Base-by-base conservation (phyloP, 129 eudicot genomes). In the Lonicera japonica region DNA sequence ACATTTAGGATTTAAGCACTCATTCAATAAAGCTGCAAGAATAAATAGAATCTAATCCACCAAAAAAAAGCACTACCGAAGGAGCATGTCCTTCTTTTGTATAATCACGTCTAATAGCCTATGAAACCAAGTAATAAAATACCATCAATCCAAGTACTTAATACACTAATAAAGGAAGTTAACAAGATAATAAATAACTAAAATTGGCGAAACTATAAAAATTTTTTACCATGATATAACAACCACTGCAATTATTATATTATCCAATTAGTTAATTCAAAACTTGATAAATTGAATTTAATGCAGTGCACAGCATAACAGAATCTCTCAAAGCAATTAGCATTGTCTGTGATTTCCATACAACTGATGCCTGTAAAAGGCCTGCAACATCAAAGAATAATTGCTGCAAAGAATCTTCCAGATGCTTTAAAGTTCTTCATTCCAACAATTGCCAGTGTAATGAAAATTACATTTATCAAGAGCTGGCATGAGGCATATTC, bases 21-120 rank as follows among this genome's bases (percentile, higher is more conserved):
- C 81, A 72, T 92, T 78, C 74, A 92, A 79, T 62, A 92, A 51
- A 23, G 96, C 91, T 66, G 99, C 91, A 65, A 92, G 83, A 59
- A 92, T 92, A 96, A n/a, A 92, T 92, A 12, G 96, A 87, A 71
- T 92, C 99, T 61, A 92, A 71, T 63, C 99, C 99, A 59, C 99
- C 99, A 66, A 96, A 92, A 77, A 85, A 92, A 25, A 92, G 96
- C 65, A 92, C 95, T 18, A 95, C 96, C 20, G 87, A 76, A 17
- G 96, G 99, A 74, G 90, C 75, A 58, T n/a, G 48, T 67, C 77
- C 24, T n/a, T 19, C 61, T 46, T 36, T 34, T 56, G 50, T 63
- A 60, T 56, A 50, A 68, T 58, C 63, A 57, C 20, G 9, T 10
- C 24, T 45, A 63, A 20, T 60, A 13, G 75, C 80, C 95, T 90